Percentiles rank a stretch among this genome's conserved stretches.
These are phyloP conservation scores for Salix udensis DNA, from an alignment of 345 rosid genomes.

Conservation along the genomic window DNA sequence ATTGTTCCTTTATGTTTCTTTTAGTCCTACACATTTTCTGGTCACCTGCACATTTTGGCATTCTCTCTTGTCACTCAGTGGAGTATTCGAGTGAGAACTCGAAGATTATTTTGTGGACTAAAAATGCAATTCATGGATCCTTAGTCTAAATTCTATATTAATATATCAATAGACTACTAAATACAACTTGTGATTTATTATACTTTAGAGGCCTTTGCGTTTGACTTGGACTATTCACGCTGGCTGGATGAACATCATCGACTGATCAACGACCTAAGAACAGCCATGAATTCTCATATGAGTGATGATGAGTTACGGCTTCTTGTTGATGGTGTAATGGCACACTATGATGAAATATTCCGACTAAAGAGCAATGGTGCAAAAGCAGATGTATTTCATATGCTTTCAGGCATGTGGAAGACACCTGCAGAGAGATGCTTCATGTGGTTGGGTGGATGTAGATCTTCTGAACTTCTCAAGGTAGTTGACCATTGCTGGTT, in stretches of 20 bases:
- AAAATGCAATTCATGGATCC: background rate
- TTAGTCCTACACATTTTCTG: no score
- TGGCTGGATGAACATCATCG: constrained; percentile 93
- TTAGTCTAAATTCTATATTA: background rate
- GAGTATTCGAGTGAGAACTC: background rate
- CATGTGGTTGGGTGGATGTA: constrained; percentile 97
- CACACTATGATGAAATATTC: constrained; percentile 71
- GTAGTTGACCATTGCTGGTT: constrained; percentile 24
- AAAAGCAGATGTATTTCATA: constrained; percentile 84
- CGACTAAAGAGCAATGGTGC: constrained; percentile 64
- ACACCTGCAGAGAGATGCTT: constrained; percentile 90
- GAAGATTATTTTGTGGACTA: background rate
- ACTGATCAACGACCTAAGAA: constrained; percentile 64
- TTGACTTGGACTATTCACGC: constrained; percentile 72
- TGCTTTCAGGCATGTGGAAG: constrained; percentile 98
- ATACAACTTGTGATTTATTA: background rate
- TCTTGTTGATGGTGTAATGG: constrained; percentile 73
- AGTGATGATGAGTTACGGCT: constrained; percentile 59
- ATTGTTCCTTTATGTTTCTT: no score
- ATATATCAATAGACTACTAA: background rate
- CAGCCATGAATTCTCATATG: constrained; percentile 60
- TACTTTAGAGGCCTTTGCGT: constrained; percentile 62
- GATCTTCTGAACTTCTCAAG: constrained; percentile 90
- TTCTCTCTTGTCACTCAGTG: background rate
- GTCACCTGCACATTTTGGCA: background rate